Base-by-base conservation (phyloP, 371 early-diverging fungal species). In the Homolaphlyctis polyrhiza region DNA sequence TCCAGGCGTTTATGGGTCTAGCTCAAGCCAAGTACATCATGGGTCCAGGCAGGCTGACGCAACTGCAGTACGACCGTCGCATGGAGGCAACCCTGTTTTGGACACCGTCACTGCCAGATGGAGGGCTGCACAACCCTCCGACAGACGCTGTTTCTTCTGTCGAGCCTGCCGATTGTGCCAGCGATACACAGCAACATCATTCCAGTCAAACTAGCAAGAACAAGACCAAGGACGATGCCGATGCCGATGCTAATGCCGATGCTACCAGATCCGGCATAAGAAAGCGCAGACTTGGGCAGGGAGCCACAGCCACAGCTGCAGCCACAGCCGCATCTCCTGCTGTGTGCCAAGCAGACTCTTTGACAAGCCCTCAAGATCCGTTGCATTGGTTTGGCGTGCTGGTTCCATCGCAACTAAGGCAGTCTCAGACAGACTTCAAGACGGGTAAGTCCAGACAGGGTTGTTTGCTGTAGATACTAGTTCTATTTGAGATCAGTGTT, bases 1-100 rank as follows among this genome's bases (percentile, higher is more conserved):
- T 18, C 8, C 47, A 33, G 55, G 55, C 13, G 2, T 55, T 33
- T 25, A 30, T 55, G 5, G n/a, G n/a, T 25, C 55, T 55, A 2
- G 55, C 55, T 18, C 55, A 55, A 27, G 35, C 55, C 55, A 55
- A 55, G 55, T 55, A 55, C 35, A 55, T 55, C 55, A 30, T 55
- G n/a, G 55, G 55, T 25, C 55, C 55, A 11, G n/a, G 55, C 35
- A 4, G 55, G 8, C 55, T 55, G 33, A 55, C 55, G 11, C 4
- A 27, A 25, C 4, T 2, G 6, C 55, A 55, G 55, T 55, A 11
- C 35, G 55, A 55, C 55, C 55, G 28, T 4, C 30, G 55, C 33
- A 55, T 55, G 55, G 30, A 55, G 28, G 35, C 55, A n/a, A n/a
- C n/a, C n/a, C n/a, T n/a, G n/a, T n/a, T n/a, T n/a, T n/a, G n/a